These are phyloP conservation scores for Musa beccarii DNA, from an alignment of 176 grass and related monocot species.

Conservation along the genomic window DNA sequence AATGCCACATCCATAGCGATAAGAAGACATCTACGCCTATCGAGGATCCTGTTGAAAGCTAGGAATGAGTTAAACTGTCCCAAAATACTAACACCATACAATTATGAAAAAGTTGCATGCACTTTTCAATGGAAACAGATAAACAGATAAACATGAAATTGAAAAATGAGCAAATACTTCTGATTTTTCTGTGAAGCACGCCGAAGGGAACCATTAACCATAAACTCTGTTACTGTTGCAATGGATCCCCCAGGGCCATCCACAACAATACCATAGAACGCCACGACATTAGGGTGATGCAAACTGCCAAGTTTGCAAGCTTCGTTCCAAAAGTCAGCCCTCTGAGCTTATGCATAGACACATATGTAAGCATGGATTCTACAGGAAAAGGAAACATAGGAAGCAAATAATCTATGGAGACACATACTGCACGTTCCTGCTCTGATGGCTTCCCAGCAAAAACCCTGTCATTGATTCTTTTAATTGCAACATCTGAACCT, in stretches of 20 bases:
- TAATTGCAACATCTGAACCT: constrained; percentile 94
- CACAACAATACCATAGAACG: constrained; percentile 96
- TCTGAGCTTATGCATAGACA: constrained; percentile 36
- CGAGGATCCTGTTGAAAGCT: constrained; percentile 44
- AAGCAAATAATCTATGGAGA: neutral
- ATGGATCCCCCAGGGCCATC: constrained; percentile 92
- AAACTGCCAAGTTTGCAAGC: constrained; percentile 86
- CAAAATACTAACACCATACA: neutral
- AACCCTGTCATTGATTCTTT: constrained; percentile 83
- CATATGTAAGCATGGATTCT: constrained; percentile 2
- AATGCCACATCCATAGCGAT: constrained; percentile 99
- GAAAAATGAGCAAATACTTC: constrained; percentile 35
- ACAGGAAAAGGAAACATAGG: neutral
- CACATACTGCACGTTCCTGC: constrained; percentile 79
- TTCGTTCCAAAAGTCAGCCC: constrained; percentile 92
- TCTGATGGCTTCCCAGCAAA: constrained; percentile 96
- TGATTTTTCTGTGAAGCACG: constrained; percentile 79
- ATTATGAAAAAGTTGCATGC: neutral
- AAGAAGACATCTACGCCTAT: constrained; percentile 70
- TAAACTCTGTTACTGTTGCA: constrained; percentile 92
- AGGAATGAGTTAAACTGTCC: neutral
- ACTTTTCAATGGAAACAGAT: constrained; percentile 6
- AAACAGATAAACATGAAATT: constrained; percentile 5
- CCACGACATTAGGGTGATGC: constrained; percentile 97
- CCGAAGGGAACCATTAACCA: constrained; percentile 97